These are phyloP conservation scores for Suhomyces sp. DNA, from an alignment of 805 yeast genomes.

Conservation along the genomic window DNA sequence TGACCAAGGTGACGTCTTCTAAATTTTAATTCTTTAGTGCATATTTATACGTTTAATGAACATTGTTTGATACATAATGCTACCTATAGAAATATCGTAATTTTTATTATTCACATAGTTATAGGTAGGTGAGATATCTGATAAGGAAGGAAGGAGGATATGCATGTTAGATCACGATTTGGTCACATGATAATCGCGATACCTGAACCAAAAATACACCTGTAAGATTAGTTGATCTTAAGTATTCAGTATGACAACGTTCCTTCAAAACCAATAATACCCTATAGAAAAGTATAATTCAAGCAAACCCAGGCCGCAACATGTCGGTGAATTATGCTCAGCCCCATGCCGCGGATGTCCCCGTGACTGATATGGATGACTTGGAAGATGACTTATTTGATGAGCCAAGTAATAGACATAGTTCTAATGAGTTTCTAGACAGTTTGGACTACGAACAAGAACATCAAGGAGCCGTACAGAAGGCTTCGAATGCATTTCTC, in stretches of 20 bases:
- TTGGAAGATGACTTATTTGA: conserved; percentile 34
- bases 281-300: too few species aligned
- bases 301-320: too few species aligned
- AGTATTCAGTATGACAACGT: too few species aligned
- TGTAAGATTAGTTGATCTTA: too few species aligned
- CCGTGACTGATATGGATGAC: conserved; percentile 55
- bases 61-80: neutral
- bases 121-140: too few species aligned
- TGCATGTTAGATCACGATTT: too few species aligned
- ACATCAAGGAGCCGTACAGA: conserved; percentile 1
- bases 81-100: too few species aligned
- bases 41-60: conserved; percentile 6
- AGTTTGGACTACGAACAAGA: conserved; percentile 23
- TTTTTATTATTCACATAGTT: too few species aligned
- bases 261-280: too few species aligned
- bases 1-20: conserved; percentile 84
- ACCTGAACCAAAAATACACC: too few species aligned
- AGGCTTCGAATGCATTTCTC: neutral
- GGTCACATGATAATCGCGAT: too few species aligned
- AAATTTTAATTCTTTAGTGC: conserved; percentile 14
- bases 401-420: conserved; percentile 12
- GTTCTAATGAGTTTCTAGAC: conserved; percentile 15
- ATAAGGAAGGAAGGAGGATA: too few species aligned
- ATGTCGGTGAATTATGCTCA: conserved; percentile 8
- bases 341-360: conserved; percentile 50